A percentile compares a stretch with the other conserved stretches of the same genome.
Evolutionary conservation across 202 grass and related monocot genomes (phyloP).

Genomic region (Hordeum pubiflorum): DNA sequence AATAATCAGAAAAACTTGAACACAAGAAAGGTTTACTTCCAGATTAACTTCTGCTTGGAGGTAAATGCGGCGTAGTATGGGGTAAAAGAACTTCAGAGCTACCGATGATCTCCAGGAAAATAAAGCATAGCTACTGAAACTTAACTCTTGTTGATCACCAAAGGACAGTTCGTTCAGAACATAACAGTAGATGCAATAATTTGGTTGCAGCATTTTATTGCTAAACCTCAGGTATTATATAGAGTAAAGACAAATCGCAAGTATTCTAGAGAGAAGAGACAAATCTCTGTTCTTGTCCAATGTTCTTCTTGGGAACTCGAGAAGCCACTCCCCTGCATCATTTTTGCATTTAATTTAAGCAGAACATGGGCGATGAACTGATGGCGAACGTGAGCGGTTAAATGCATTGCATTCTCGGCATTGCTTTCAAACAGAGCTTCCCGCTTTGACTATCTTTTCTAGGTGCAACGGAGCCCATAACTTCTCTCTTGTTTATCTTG

Average conservation of each 20-base stretch:
- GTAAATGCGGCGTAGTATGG: neutral
- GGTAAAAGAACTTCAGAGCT: neutral
- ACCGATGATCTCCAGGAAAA: neutral
- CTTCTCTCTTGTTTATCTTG: neutral
- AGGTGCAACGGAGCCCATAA: too few relatives aligned
- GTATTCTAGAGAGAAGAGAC: neutral
- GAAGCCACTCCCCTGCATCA: too few relatives aligned
- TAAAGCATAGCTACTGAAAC: neutral
- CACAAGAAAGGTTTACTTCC: neutral
- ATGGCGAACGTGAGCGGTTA: constrained; percentile 19
- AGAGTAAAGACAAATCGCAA: neutral
- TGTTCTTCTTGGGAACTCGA: constrained; percentile 12
- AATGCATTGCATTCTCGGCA: constrained; percentile 20
- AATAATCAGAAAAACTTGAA: too few relatives aligned
- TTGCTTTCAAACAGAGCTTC: neutral
- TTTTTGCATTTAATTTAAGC: constrained; percentile 11
- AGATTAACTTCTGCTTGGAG: neutral
- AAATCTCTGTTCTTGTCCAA: constrained; percentile 6
- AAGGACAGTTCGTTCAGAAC: neutral
- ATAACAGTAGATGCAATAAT: neutral
- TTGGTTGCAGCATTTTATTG: neutral
- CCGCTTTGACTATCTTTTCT: constrained; percentile 4
- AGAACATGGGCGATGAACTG: constrained; percentile 40
- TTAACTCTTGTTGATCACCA: neutral
- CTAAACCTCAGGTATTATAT: neutral